phyloP scores from a whole-genome alignment of 768 basidiomycete species.

The Thelephora ganbajun region DNA sequence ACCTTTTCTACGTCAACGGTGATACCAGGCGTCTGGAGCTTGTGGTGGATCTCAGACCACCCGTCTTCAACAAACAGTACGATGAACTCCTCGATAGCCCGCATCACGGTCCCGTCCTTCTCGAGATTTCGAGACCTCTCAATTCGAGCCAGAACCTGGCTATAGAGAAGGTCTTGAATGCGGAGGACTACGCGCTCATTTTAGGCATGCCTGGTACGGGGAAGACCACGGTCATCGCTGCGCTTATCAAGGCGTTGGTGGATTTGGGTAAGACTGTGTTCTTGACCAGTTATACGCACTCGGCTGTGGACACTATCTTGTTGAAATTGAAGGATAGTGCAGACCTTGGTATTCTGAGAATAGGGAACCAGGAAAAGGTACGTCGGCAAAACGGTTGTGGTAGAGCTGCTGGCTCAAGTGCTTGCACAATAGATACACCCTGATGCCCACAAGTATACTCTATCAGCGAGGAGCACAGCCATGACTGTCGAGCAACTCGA shows the following conservation, averaged over 20 bases:
- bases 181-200: constrained; percentile 83
- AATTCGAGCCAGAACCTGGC: constrained; percentile 66
- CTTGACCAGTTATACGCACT: constrained; percentile 90
- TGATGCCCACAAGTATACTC: constrained; percentile 56
- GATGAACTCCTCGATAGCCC: constrained; percentile 17
- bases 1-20: constrained; percentile 71
- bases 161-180: constrained; percentile 57
- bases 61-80: constrained; percentile 36
- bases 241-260: constrained; percentile 71
- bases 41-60: constrained; percentile 68
- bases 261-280: constrained; percentile 76
- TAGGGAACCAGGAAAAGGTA: constrained; percentile 91
- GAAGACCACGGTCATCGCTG: constrained; percentile 90
- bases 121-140: constrained; percentile 16
- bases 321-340: constrained; percentile 53
- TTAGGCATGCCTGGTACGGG: constrained; percentile 99
- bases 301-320: constrained; percentile 95
- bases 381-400: constrained; percentile 4
- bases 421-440: constrained; percentile 56
- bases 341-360: constrained; percentile 62
- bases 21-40: constrained; percentile 54
- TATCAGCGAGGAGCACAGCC: constrained; percentile 39
- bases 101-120: constrained; percentile 7
- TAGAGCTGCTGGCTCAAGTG: neutral
- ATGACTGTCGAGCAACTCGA: constrained; percentile 75